phyloP scores from a whole-genome alignment of 2,329 filamentous ascomycete genomes.

The Ophiosphaerella herpotricha region DNA sequence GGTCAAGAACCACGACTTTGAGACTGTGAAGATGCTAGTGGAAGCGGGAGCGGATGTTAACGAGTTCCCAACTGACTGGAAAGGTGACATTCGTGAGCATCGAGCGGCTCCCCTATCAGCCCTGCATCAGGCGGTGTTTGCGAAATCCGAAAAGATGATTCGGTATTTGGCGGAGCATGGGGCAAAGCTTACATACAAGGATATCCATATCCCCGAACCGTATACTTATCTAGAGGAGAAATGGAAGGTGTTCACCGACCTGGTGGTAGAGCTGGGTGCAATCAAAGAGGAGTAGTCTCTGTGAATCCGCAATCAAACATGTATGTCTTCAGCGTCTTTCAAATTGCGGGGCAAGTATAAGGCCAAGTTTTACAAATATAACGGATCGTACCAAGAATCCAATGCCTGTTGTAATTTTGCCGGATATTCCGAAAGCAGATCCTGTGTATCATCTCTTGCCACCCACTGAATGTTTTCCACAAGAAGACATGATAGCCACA shows the following conservation, averaged over 20 bases:
- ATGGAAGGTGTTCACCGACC: background rate
- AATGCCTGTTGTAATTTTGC: background rate
- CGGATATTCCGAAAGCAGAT: background rate
- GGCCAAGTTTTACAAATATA: background rate
- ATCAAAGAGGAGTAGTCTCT: slow-evolving; percentile 2
- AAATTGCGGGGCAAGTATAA: slow-evolving; percentile 1
- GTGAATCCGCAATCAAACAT: slow-evolving; percentile 1
- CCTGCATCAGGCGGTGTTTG: slow-evolving; percentile 6
- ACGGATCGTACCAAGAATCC: background rate
- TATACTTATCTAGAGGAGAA: slow-evolving; percentile 1
- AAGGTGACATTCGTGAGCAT: slow-evolving; percentile 6
- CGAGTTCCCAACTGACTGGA: slow-evolving; percentile 4
- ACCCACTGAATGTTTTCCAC: background rate
- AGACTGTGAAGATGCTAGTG: slow-evolving; percentile 8
- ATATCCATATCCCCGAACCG: background rate
- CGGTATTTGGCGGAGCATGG: slow-evolving; percentile 8
- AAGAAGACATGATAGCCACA: background rate
- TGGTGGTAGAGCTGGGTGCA: slow-evolving; percentile 7
- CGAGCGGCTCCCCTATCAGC: slow-evolving; percentile 8
- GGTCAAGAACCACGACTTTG: slow-evolving; percentile 7
- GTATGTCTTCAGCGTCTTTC: slow-evolving; percentile 1
- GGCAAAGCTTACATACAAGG: slow-evolving; percentile 4
- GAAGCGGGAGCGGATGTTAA: slow-evolving; percentile 10
- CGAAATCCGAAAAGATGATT: slow-evolving; percentile 13
- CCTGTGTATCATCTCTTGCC: background rate